Percentiles rank a stretch among this genome's conserved stretches.
Conservation (phyloP, 2,329 filamentous ascomycete genomes). For the Pestalotiopsis sp. region DNA sequence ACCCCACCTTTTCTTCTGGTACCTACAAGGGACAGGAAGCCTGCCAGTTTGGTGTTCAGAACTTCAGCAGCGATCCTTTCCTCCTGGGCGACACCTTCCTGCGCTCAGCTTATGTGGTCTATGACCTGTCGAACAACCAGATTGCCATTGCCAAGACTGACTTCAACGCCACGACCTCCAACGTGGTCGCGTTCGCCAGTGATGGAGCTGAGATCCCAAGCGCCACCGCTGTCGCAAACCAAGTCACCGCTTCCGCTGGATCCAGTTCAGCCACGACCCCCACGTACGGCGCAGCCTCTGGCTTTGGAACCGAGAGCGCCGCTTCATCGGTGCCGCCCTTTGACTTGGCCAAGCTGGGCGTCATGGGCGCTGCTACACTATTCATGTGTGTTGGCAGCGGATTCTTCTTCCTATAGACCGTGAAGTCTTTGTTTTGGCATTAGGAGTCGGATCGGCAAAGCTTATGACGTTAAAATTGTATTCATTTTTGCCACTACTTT, state of each 20-base stretch:
- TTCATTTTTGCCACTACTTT: background rate
- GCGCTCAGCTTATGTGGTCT: slow-evolving; percentile 63
- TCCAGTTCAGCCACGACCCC: slow-evolving; percentile 27
- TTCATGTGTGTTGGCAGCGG: slow-evolving; percentile 37
- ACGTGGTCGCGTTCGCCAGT: slow-evolving; percentile 54
- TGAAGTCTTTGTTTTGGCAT: background rate
- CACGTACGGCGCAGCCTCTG: slow-evolving; percentile 37
- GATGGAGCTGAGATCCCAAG: slow-evolving; percentile 53
- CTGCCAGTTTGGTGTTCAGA: slow-evolving; percentile 62
- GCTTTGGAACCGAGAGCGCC: slow-evolving; percentile 33
- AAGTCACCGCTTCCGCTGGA: slow-evolving; percentile 28
- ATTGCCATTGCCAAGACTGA: slow-evolving; percentile 57
- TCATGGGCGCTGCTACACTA: slow-evolving; percentile 33
- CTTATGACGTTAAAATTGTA: background rate
- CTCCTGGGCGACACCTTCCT: slow-evolving; percentile 62
- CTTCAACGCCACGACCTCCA: slow-evolving; percentile 55
- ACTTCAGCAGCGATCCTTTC: slow-evolving; percentile 43
- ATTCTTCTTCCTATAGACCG: slow-evolving; percentile 27
- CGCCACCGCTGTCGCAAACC: slow-evolving; percentile 46
- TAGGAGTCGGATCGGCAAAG: background rate
- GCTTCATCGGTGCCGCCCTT: slow-evolving; percentile 21
- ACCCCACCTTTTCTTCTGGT: slow-evolving; percentile 41
- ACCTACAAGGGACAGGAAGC: slow-evolving; percentile 45
- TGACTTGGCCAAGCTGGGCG: slow-evolving; percentile 24
- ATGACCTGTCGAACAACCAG: slow-evolving; percentile 61